Conservation (phyloP, 2,329 filamentous ascomycete genomes). For the Talaromyces verruculosus region DNA sequence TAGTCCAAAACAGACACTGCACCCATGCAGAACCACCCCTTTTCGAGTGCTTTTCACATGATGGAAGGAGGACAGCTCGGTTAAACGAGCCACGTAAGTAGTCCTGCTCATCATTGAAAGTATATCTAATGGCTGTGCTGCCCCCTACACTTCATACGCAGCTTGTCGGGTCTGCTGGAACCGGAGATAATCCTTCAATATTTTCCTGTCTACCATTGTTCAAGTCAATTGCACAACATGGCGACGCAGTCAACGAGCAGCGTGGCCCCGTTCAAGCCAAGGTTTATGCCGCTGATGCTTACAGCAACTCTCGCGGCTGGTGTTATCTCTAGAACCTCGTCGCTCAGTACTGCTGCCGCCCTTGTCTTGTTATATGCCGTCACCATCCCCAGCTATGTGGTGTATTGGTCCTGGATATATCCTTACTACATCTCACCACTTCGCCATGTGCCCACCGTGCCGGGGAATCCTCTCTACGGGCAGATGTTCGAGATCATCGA, state of each 20-base stretch:
- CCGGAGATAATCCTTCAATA: no score
- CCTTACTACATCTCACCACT: slow-evolving; percentile 47
- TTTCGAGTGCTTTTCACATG: neutral
- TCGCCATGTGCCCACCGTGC: slow-evolving; percentile 46
- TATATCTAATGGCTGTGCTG: slow-evolving; percentile 18
- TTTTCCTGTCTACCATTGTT: neutral
- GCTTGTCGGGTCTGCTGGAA: neutral
- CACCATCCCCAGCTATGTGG: slow-evolving; percentile 24
- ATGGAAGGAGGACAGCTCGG: neutral
- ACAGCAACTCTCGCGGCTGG: slow-evolving; percentile 21
- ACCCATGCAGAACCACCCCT: slow-evolving; percentile 14
- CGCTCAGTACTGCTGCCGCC: slow-evolving; percentile 19
- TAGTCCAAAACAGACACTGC: neutral
- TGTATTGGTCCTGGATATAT: slow-evolving; percentile 36
- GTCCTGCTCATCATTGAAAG: neutral
- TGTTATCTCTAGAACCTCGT: slow-evolving; percentile 20
- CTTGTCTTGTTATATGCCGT: slow-evolving; percentile 22
- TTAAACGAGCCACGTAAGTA: neutral
- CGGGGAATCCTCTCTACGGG: slow-evolving; percentile 45
- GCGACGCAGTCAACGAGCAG: slow-evolving; percentile 2
- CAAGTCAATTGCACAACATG: slow-evolving; percentile 15
- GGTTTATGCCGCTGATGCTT: slow-evolving; percentile 24
- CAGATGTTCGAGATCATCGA: slow-evolving; percentile 47
- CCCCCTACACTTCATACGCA: neutral
- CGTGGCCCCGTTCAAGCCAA: slow-evolving; percentile 21